Base-by-base conservation (phyloP, 495 filamentous ascomycete species). In the Penicillium bialowiezense region DNA sequence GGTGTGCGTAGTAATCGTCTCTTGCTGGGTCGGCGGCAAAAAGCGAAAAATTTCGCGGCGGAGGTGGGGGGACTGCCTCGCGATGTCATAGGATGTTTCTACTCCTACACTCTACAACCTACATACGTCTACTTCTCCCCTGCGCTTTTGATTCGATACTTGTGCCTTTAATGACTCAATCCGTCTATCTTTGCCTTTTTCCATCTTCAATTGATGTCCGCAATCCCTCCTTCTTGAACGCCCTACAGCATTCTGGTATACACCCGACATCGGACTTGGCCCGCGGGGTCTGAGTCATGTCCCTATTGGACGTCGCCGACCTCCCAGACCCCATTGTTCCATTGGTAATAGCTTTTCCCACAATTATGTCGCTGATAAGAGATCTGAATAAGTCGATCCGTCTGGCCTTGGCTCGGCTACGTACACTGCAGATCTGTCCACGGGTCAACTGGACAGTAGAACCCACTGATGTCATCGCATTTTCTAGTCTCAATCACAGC, bases 1-100 rank as follows among this genome's bases (percentile, higher is more conserved):
- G 44, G 3, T 24, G 40, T 62, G 56, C 50, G 59, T 58, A 59
- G 50, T 64, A 56, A 62, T 62, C 58, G 47, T 33, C 44, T 8
- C 18, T 50, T 39, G 17, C 43, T 59, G 47, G 48, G 52, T 53
- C 54, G 51, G 57, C 48, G 58, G 61, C 58, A 58, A 58, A 58
- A 52, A 54, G 45, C 26, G 21, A 42, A 52, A 63, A 53, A 52
- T 60, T 63, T 51, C 36, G 40, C 34, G 41, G 47, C 42, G 55
- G 55, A 42, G 55, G 51, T 50, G 58, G 52, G 42, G 51, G 31
- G 33, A n/a, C n/a, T n/a, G n/a, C n/a, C n/a, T n/a, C 33, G 15
- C 23, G 23, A 29, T 48, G 28, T 49, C 26, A 40, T 47, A 47
- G 44, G 45, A 23, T 48, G 8, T 18, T 18, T 7, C 29, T 10